phyloP scores from a whole-genome alignment of 139 green algal species.

The Chlamydomonas schloesseri region DNA sequence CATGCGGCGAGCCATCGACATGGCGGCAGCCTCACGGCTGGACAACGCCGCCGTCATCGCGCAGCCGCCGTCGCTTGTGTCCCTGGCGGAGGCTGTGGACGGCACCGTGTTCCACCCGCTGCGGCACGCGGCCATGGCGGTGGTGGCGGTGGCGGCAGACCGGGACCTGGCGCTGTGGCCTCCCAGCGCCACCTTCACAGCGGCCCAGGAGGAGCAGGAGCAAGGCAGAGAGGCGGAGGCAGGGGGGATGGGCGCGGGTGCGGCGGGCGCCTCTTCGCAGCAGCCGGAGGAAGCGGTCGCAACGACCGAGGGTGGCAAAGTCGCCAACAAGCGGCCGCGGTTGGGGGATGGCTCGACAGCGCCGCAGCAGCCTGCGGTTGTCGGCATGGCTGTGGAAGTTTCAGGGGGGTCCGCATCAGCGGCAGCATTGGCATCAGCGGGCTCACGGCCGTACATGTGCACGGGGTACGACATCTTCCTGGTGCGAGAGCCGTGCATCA shows the following conservation, averaged over 20 bases:
- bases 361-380: conserved; percentile 29
- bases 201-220: background rate
- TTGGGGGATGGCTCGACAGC: background rate
- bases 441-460: conserved; percentile 88
- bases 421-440: background rate
- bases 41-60: conserved; percentile 80
- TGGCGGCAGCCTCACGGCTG: conserved; percentile 15
- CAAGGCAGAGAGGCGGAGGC: too few relatives aligned
- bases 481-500: conserved; percentile 90
- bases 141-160: conserved; percentile 71
- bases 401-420: background rate
- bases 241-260: background rate
- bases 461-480: conserved; percentile 93
- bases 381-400: background rate
- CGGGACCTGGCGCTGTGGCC: conserved; percentile 75
- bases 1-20: conserved; percentile 61
- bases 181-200: background rate
- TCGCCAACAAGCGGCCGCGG: conserved; percentile 17
- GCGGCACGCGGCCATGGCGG: conserved; percentile 84
- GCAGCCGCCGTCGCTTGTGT: conserved; percentile 52
- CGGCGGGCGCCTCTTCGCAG: background rate
- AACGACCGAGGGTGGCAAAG: background rate
- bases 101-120: conserved; percentile 69
- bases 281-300: background rate
- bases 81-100: conserved; percentile 61